phyloP scores from a whole-genome alignment of 768 basidiomycete species.

The Naganishia antarctica region DNA sequence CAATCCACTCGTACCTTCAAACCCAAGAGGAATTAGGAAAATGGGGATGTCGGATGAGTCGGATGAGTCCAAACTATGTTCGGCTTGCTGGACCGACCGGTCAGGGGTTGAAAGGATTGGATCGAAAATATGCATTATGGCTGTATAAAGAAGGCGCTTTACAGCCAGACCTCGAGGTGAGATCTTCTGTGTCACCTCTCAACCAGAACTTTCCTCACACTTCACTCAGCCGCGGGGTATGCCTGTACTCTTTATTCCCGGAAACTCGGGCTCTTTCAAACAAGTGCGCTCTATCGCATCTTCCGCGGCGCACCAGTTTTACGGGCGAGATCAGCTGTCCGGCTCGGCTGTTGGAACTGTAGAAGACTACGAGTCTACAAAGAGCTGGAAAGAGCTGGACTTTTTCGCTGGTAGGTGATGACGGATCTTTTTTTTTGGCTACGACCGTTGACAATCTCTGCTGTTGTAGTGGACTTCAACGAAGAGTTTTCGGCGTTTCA shows the following conservation, averaged over 20 bases:
- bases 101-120: conserved; percentile 63
- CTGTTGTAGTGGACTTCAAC: conserved; percentile 75
- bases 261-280: conserved; percentile 89
- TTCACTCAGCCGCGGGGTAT: conserved; percentile 39
- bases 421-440: too few species aligned
- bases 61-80: conserved; percentile 87
- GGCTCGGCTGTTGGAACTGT: not conserved
- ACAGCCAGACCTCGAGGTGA: conserved; percentile 62
- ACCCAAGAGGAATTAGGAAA: conserved; percentile 16
- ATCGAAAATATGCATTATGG: conserved; percentile 73
- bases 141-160: conserved; percentile 85
- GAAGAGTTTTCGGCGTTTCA: conserved; percentile 96
- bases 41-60: conserved; percentile 76
- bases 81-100: conserved; percentile 64
- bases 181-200: conserved; percentile 16
- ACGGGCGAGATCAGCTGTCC: conserved; percentile 54
- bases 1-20: conserved; percentile 8
- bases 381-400: conserved; percentile 59
- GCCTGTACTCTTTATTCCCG: conserved; percentile 95
- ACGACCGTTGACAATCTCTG: not conserved
- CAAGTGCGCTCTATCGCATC: conserved; percentile 94
- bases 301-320: conserved; percentile 77
- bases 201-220: not conserved
- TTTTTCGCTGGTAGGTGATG: conserved; percentile 81
- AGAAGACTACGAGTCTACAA: not conserved